Base-by-base conservation (phyloP, 768 basidiomycete species). In the Mycena galopus region DNA sequence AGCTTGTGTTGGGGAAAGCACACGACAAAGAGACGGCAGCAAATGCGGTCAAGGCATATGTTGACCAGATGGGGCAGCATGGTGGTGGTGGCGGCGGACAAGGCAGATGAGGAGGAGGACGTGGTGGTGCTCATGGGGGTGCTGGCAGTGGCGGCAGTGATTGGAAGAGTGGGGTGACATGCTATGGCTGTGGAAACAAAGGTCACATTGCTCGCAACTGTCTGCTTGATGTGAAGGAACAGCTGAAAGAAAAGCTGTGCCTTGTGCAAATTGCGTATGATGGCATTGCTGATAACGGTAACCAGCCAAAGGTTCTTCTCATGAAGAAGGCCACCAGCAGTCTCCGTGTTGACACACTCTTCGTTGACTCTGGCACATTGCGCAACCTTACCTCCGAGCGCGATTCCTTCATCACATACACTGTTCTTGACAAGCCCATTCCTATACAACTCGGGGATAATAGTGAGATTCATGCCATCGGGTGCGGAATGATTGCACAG, bases 111-210 rank as follows among this genome's bases (percentile, higher is more conserved):
- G n/a, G 39, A 11, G 39, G 39, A 73, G 37, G 81, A 64, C 39
- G 4, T 10, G 80, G 87, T 86, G 32, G 66, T 55, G 65, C 39
- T 3, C 30, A 23, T 12, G 32, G 33, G 11, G 51, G 63, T 25
- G 51, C 50, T 5, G 51, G 63, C 19, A 12, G 35, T 35, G 35
- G 50, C 12, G 53, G 64, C 3, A 17, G 55, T 30, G 53, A 65
- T n/a, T 65, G 64, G 64, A 65, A 65, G 64, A 12, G 25, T 9
- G 3, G 23, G 1, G 37, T 65, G 17, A 65, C 64, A 3, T 65
- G 37, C 17, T 37, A 51, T 16, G 62, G 62, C 17, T 64, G 62
- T 21, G 37, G 37, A 0, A 8, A 2, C 1, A 66, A 66, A 21
- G 65, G 65, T 1, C 65, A 66, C 42, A 66, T 66, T 11, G 21